A percentile compares a stretch with the other conserved stretches of the same genome.
phyloP scores from a whole-genome alignment of 768 basidiomycete genomes.

The Chiua virens region DNA sequence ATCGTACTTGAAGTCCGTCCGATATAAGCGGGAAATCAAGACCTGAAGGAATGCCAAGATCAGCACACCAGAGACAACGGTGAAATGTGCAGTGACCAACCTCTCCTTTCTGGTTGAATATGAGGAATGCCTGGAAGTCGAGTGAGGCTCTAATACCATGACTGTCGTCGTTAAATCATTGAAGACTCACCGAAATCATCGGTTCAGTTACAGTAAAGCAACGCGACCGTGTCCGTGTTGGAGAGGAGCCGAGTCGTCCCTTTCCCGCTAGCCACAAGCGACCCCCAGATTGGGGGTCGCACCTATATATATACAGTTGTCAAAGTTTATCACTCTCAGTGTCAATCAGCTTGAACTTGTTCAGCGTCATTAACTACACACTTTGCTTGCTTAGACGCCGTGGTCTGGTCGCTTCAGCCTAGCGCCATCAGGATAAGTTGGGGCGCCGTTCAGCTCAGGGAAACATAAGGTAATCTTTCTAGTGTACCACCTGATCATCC shows the following conservation, averaged over 20 bases:
- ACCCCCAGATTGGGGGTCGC: conserved; percentile 12
- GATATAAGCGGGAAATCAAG: conserved; percentile 92
- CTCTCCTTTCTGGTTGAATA: conserved; percentile 99
- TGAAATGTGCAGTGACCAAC: conserved; percentile 43
- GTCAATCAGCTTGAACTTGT: too few species aligned
- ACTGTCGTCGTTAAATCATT: background rate
- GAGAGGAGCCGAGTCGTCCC: background rate
- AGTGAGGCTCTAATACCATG: conserved; percentile 1
- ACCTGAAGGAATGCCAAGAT: conserved; percentile 50
- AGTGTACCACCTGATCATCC: too few species aligned
- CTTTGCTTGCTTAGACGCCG: too few species aligned
- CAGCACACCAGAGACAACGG: background rate
- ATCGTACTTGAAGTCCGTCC: conserved; percentile 93
- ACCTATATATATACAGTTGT: background rate
- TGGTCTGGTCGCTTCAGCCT: too few species aligned
- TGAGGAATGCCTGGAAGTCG: conserved; percentile 86
- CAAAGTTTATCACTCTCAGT: too few species aligned
- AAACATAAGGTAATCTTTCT: too few species aligned
- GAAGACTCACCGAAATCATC: conserved; percentile 49
- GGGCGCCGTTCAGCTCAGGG: too few species aligned
- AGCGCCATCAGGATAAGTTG: background rate
- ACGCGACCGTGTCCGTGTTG: conserved; percentile 8
- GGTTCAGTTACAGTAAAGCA: conserved; percentile 8
- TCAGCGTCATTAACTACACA: too few species aligned
- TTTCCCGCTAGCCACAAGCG: background rate